Conservation (phyloP, 305 asterid genomes). For the Rubia occidens region DNA sequence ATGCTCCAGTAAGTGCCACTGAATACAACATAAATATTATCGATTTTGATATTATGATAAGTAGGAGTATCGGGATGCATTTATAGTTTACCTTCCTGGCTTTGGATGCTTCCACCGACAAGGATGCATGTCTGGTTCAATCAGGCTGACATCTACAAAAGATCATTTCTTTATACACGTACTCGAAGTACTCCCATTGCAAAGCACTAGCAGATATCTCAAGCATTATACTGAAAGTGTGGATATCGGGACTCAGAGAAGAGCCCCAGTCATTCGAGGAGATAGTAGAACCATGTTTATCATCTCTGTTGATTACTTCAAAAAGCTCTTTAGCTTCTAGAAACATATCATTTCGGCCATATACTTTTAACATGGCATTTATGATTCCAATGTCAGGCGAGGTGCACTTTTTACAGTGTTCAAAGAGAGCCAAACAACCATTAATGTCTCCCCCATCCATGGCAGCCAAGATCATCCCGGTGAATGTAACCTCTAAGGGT, state of each 20-base stretch:
- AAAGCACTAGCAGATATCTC: constrained; percentile 73
- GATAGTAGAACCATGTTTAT: constrained; percentile 23
- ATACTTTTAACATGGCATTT: constrained; percentile 80
- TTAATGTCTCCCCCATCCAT: constrained; percentile 73
- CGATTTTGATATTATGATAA: neutral
- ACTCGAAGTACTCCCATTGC: constrained; percentile 89
- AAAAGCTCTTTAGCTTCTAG: constrained; percentile 68
- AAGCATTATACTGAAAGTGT: constrained; percentile 70
- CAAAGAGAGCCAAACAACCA: constrained; percentile 55
- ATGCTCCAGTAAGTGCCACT: constrained; percentile 86
- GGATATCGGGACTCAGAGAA: constrained; percentile 40
- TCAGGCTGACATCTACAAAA: constrained; percentile 50
- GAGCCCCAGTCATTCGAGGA: constrained; percentile 19
- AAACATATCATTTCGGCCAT: constrained; percentile 70
- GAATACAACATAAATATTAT: constrained; percentile 18
- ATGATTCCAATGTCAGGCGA: constrained; percentile 62
- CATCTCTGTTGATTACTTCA: constrained; percentile 41
- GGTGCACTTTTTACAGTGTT: constrained; percentile 44
- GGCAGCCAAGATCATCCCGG: constrained; percentile 79
- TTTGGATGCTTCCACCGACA: constrained; percentile 63
- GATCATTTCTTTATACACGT: constrained; percentile 68
- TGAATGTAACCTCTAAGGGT: constrained; percentile 66
- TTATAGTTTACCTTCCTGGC: constrained; percentile 63
- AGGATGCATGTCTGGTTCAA: constrained; percentile 41
- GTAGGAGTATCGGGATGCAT: neutral